phyloP scores from a whole-genome alignment of 441 rosid species.

The Kokia cookei region DNA sequence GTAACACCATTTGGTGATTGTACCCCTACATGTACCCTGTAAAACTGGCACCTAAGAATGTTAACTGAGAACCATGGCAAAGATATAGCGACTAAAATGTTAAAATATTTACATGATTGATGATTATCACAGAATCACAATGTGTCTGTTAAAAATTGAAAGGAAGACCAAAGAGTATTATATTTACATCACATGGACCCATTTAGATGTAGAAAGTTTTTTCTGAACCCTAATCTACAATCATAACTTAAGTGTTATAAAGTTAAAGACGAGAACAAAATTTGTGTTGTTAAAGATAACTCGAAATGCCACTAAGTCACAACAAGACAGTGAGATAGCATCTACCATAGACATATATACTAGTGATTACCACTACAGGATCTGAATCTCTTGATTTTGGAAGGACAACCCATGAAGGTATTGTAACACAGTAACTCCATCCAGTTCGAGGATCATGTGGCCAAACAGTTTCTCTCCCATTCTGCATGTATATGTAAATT shows the following conservation, averaged over 20 bases:
- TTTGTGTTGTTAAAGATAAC: constrained; percentile 1
- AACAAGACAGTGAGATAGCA: constrained; percentile 16
- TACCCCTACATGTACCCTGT: constrained; percentile 94
- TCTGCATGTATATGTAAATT: constrained; percentile 42
- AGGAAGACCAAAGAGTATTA: background rate
- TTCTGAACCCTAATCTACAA: background rate
- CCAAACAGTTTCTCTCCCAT: constrained; percentile 81
- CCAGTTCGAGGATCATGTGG: constrained; percentile 89
- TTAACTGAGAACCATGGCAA: constrained; percentile 32
- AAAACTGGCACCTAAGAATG: constrained; percentile 84
- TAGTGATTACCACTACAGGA: constrained; percentile 85
- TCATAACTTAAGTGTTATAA: background rate
- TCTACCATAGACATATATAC: constrained; percentile 24
- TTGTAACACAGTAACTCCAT: constrained; percentile 92
- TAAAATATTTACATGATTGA: background rate
- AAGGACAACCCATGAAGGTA: constrained; percentile 89
- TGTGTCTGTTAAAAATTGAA: background rate
- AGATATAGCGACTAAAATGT: background rate
- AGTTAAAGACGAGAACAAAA: background rate
- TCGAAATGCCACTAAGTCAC: background rate
- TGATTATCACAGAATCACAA: background rate
- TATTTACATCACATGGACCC: background rate
- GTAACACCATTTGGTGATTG: constrained; percentile 95
- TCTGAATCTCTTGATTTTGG: constrained; percentile 92
- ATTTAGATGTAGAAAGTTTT: background rate